Evolutionary conservation across 1,139 yeast species (phyloP), one percentile per base, ranked within the genome.

Genomic region (Diutina ranongensis): DNA sequence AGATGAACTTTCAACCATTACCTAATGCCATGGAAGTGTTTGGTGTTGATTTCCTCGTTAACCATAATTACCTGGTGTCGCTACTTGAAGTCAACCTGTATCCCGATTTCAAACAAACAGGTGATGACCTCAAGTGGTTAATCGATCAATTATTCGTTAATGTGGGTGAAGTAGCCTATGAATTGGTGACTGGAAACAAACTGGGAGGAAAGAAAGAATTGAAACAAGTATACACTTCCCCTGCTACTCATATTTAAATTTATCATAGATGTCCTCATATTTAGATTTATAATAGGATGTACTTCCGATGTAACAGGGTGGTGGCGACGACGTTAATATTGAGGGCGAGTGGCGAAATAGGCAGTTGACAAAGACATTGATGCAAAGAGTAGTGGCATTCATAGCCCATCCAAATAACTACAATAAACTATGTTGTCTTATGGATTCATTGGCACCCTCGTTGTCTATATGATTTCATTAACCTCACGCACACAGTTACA

Each of bases 41-140:
- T 59, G 98, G 98, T 0, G 67, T 92, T 13, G 98, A 92, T 60
- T 88, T 86, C 61, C 62, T 92, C 49, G 84, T 92, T 8, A 80
- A 78, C 52, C 67, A 65, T 1, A 67, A 78, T 40, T 59, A 62
- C 28, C 57, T 67, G 9, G 92, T 84, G 3, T 69, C 69, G 44
- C 61, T 92, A 40, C 65, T 92, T 35, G 98, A 92, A 60, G 86
- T 88, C 44, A 92, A 92, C 58, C 83, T 97, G 9, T 92, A 83
- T 58, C 98, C 98, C 1, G 98, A 92, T 59, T 92, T 92, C 64
- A 88, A 88, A 58, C 98, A 92, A 62, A 92, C 97, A 0, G 98
- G 98, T 12, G 75, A 67, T 18, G 81, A 74, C 5, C 68, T 92
- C 55, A 83, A 83, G 57, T 67, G 57, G 1, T 57, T 89, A 25